Evolutionary conservation across 305 asterid species (phyloP).

Genomic region (Withania somnifera): DNA sequence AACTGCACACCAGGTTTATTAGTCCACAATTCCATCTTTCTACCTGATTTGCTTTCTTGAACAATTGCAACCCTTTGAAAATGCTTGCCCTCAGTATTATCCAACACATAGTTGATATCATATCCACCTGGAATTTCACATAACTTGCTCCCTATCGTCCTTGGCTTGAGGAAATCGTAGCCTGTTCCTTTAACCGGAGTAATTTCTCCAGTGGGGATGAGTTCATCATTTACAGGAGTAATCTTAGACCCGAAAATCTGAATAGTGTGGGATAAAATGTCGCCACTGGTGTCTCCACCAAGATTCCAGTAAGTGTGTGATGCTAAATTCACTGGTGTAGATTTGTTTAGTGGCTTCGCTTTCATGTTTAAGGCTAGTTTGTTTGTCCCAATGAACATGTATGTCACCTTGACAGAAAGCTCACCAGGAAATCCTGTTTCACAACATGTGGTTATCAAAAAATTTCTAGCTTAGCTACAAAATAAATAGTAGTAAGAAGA

Average conservation of each 20-base stretch:
- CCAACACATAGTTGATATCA: conserved; percentile 66
- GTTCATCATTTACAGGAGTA: conserved; percentile 47
- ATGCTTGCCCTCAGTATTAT: conserved; percentile 17
- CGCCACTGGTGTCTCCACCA: conserved; percentile 59
- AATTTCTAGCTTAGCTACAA: not conserved
- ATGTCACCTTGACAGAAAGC: conserved; percentile 45
- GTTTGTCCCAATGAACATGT: conserved; percentile 35
- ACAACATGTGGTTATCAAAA: not conserved
- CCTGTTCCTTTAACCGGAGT: conserved; percentile 38
- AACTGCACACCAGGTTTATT: conserved; percentile 72
- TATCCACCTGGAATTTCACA: conserved; percentile 36
- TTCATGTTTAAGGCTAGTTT: conserved; percentile 43
- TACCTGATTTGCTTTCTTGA: conserved; percentile 33
- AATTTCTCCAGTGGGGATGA: conserved; percentile 65
- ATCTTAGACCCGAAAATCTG: conserved; percentile 40
- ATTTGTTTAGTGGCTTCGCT: conserved; percentile 42
- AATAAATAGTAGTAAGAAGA: not conserved
- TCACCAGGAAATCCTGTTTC: conserved; percentile 69
- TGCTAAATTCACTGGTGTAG: conserved; percentile 74
- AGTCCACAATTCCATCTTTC: conserved; percentile 82
- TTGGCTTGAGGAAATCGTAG: conserved; percentile 52
- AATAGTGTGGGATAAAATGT: conserved; percentile 48
- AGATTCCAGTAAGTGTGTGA: conserved; percentile 88
- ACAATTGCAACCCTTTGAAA: conserved; percentile 39
- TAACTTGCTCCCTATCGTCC: conserved; percentile 36